Percentiles rank a stretch among this genome's conserved stretches.
Conservation (phyloP, 2,329 filamentous ascomycete species). For the Pseudonectria foliicola region DNA sequence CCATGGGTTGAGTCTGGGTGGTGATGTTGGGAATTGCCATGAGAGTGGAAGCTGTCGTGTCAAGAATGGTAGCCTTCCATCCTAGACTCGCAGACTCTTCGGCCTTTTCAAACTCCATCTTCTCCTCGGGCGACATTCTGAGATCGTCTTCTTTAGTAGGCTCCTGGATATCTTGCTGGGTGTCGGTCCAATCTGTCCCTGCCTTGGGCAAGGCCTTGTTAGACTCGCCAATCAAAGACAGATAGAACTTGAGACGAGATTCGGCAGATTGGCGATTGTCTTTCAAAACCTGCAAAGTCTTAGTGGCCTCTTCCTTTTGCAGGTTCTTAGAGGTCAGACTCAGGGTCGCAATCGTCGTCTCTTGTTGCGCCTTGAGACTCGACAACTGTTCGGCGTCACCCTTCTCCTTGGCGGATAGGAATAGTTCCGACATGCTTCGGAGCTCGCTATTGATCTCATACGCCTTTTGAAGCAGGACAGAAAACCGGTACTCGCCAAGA, state of each 20-base stretch:
- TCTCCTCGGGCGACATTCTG: no score
- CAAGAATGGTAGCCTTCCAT: background rate
- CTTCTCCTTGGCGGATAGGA: constrained; percentile 4
- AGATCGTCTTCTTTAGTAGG: no score
- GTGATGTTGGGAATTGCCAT: background rate
- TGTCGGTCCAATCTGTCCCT: constrained; percentile 1
- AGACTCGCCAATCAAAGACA: background rate
- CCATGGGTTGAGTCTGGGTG: background rate
- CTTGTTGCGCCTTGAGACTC: constrained; percentile 1
- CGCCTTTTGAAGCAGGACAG: constrained; percentile 1
- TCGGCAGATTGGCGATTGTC: background rate
- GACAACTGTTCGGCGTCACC: constrained; percentile 4
- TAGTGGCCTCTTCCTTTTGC: background rate
- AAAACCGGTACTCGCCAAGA: constrained; percentile 4
- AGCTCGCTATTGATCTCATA: constrained; percentile 4
- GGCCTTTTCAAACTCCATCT: no score
- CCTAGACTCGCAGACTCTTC: background rate
- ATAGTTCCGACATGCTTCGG: background rate
- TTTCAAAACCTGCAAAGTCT: background rate
- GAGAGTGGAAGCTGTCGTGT: background rate
- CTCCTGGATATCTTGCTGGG: constrained; percentile 1
- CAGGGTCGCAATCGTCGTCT: background rate
- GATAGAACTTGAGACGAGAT: constrained; percentile 1
- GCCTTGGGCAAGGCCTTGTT: no score
- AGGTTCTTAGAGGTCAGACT: background rate